These are phyloP conservation scores for Trametes cubensis DNA, from an alignment of 768 basidiomycete species.

Conservation along the genomic window DNA sequence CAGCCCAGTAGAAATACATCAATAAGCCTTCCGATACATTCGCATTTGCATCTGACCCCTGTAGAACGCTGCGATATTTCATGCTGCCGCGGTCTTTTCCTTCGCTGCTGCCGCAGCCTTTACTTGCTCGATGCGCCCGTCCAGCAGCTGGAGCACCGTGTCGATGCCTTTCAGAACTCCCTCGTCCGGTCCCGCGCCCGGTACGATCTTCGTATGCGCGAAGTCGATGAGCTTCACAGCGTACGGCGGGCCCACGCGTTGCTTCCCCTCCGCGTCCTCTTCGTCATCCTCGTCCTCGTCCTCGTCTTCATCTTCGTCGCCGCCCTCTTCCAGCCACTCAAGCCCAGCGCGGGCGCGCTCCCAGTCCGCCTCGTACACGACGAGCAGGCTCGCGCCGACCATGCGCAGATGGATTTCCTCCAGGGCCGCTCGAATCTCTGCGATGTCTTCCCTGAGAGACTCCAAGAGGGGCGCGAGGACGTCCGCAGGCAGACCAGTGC, in stretches of 20 bases:
- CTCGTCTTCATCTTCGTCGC: constrained; percentile 38
- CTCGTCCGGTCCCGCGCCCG: constrained; percentile 76
- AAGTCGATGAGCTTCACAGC: constrained; percentile 90
- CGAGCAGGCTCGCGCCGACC: constrained; percentile 77
- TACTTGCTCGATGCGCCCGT: constrained; percentile 55
- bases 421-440: constrained; percentile 53
- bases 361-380: constrained; percentile 76
- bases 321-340: constrained; percentile 40
- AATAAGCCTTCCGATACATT: too few relatives aligned
- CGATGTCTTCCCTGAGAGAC: constrained; percentile 54
- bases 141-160: constrained; percentile 63
- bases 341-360: constrained; percentile 42
- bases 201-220: constrained; percentile 75
- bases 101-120: constrained; percentile 15
- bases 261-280: constrained; percentile 30
- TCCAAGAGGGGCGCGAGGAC: constrained; percentile 61
- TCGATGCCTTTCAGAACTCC: constrained; percentile 77
- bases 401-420: constrained; percentile 69
- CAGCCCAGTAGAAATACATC: too few relatives aligned
- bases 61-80: not conserved
- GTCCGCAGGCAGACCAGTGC: constrained; percentile 56
- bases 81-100: not conserved
- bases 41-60: too few relatives aligned
- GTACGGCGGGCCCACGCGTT: constrained; percentile 50
- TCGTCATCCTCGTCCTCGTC: constrained; percentile 35